Base-by-base conservation (phyloP, 2,329 filamentous ascomycete species). In the Scedosporium aurantiacum region DNA sequence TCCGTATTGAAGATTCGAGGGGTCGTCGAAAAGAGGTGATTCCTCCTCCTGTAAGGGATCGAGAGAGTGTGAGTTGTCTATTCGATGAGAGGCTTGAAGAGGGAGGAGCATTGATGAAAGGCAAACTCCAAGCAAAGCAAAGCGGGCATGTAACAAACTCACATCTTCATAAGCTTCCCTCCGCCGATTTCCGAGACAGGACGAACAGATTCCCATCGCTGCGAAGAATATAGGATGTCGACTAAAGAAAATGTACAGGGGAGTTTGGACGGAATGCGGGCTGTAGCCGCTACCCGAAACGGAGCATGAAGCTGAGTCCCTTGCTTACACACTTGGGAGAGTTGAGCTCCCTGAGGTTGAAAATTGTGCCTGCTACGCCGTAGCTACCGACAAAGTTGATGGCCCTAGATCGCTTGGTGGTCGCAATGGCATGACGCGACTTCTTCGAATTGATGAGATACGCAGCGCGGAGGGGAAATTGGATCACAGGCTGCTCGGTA, bases 21-120 rank as follows among this genome's bases (percentile, higher is more conserved):
- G 75, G 62, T 87, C 84, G 65, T 86, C 83, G 69, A 84, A 84
- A 27, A 87, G 76, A 21, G 84, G 75, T 43, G 82, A 77, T 16
- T 78, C 79, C 64, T 83, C 81, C 60, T 84, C 82, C 64, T 82
- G 79, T 81, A 84, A 65, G n/a, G 25, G 18, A 25, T 28, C 16
- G 41, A 12, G 41, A 63, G 23, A 45, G 45, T 60, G 45, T 1
- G 10, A 25, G 32, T 56, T 16, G 60, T 64, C 58, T 65, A 67
- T 60, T n/a, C 16, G 4, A 37, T 37, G 8, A 10, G 32, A 10
- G 32, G 32, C 14, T 37, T 37, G 28, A 18, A 16, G 50, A 14
- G 37, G 43, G 10, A 40, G 18, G 14, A n/a, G 27, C 16, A 2
- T 8, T 16, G 14, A 16, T n/a, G n/a, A 47, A 47, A 47, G n/a